Base-by-base conservation (phyloP, 2,329 filamentous ascomycete genomes). In the Hansfordia pulvinata region DNA sequence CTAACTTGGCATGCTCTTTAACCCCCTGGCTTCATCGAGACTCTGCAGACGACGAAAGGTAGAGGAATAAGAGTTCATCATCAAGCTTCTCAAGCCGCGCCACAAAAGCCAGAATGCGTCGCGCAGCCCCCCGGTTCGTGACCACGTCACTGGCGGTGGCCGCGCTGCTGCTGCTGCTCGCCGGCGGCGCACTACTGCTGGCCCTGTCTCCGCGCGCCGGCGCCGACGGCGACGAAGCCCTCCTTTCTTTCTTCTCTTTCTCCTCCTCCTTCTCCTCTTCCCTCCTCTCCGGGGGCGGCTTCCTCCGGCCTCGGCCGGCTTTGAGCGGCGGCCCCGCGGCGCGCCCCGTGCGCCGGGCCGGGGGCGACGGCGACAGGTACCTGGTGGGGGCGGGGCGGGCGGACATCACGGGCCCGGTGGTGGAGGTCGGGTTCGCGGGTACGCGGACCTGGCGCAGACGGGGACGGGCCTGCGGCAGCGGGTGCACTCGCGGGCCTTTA, bases 381-480 rank as follows among this genome's bases (percentile, higher is more conserved):
- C 47, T 69, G 3, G 34, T 69, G 11, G 64, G 64, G 4, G 60
- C 60, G 9, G 64, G 64, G 22, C 67, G 65, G 37, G 64, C 55
- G 10, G 64, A 69, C 37, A 64, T 69, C 35, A 69, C 64, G 2
- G 64, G 80, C 4, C 83, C 84, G 0, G 80, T 90, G 5, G 84
- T 88, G 16, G 84, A 93, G 52, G 73, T 93, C 52, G 84, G 83
- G 45, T 69, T 93, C 52, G 90, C 86, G 64, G 86, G 34, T 93
- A 93, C 55, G 84, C 85, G 16, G 74, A 82, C 47, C 60, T 72
- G 10, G 69, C 68, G 22, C 86, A 94, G 52, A 54, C 80, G n/a
- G 86, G 86, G 23, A 74, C 72, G 5, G 86, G 86, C 15, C 58
- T 94, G 25, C 76, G 84, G 23, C 86, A 94, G 54, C 69, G 86